Conservation (phyloP, 2,329 filamentous ascomycete genomes). For the Fusarium sublunatum region DNA sequence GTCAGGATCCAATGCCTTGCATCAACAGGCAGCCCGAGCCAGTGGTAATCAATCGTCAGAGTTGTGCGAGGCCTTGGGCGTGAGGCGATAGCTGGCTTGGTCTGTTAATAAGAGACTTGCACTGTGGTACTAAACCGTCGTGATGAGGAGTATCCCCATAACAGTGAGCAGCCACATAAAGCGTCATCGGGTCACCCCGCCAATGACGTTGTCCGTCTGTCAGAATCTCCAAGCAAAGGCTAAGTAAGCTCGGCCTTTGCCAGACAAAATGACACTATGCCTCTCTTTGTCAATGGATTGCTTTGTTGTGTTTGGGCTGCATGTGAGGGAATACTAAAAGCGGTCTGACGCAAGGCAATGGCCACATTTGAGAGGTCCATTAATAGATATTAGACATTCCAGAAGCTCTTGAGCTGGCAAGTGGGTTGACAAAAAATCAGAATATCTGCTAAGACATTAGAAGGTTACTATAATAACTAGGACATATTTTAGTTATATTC, state of each 20-base stretch:
- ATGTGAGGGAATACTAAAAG: not conserved
- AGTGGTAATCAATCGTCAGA: constrained; percentile 38
- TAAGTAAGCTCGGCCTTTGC: constrained; percentile 22
- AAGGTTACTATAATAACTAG: no score
- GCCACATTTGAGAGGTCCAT: not conserved
- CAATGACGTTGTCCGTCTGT: constrained; percentile 47
- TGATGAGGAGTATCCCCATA: constrained; percentile 16
- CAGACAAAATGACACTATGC: constrained; percentile 20
- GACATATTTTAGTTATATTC: no score
- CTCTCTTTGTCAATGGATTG: constrained; percentile 14
- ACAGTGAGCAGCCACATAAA: constrained; percentile 12
- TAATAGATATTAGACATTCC: not conserved
- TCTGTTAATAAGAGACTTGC: constrained; percentile 8
- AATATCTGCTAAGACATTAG: no score
- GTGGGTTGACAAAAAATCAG: no score
- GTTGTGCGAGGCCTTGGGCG: constrained; percentile 30
- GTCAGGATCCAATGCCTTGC: constrained; percentile 28
- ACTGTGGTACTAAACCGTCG: accelerated
- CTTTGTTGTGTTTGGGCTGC: not conserved
- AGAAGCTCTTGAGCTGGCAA: not conserved
- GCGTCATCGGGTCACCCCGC: constrained; percentile 46
- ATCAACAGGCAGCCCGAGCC: constrained; percentile 30
- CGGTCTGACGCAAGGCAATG: constrained; percentile 11
- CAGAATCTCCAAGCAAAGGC: constrained; percentile 7
- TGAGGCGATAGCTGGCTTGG: constrained; percentile 26